Evolutionary conservation across 345 rosid species (phyloP).

Genomic region (Eucalyptus tenuipes): DNA sequence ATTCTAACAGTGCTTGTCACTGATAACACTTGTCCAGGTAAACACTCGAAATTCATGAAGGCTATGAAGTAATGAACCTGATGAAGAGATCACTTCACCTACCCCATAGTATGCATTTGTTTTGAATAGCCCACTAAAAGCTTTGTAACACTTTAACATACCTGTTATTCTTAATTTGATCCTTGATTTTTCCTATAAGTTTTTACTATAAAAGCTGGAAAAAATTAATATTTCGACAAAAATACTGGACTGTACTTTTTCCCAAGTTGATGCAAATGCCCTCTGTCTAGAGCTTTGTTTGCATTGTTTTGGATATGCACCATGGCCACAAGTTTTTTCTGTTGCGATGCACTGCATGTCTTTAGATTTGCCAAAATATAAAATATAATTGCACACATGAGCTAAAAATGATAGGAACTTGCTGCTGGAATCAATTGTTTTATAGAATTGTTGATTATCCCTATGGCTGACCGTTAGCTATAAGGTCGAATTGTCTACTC

Average conservation of each 20-base stretch:
- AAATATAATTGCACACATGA: background rate
- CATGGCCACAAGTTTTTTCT: background rate
- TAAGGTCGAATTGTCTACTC: background rate
- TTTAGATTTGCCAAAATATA: background rate
- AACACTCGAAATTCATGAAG: background rate
- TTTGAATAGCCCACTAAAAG: background rate
- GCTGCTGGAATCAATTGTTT: background rate
- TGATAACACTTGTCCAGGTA: constrained; percentile 25
- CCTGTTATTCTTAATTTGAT: background rate
- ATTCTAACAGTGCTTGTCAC: constrained; percentile 31
- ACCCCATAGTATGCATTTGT: background rate
- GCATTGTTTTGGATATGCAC: background rate
- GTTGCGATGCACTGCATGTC: background rate
- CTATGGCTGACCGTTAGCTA: background rate
- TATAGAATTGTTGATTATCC: background rate
- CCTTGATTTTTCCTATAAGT: background rate
- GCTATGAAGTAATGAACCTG: background rate
- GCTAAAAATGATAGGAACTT: background rate
- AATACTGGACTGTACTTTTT: background rate
- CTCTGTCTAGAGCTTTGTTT: background rate
- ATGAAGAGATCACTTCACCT: background rate
- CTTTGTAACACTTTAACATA: background rate
- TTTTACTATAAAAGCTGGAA: background rate
- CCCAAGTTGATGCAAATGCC: background rate
- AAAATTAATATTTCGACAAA: background rate